phyloP scores from a whole-genome alignment of 1,284 basidiomycete species.

The Rhodotorula sp. region DNA sequence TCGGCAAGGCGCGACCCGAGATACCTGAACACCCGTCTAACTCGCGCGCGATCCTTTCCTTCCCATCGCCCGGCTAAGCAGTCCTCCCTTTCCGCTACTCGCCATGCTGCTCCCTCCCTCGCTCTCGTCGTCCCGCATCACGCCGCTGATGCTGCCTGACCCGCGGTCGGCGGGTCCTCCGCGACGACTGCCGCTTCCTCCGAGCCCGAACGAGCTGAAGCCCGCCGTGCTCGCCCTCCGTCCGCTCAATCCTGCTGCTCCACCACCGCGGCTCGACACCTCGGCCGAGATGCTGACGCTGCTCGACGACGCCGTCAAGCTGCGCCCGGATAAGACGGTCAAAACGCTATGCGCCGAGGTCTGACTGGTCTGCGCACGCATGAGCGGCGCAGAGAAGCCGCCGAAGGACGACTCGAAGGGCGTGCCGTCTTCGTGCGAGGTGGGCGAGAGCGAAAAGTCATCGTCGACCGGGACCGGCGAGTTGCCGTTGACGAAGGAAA shows the following conservation, averaged over 20 bases:
- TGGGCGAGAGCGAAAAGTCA: background rate
- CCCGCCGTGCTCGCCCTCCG: constrained; percentile 15
- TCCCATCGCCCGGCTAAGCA: constrained; percentile 21
- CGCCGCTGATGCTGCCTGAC: background rate
- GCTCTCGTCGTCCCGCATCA: constrained; percentile 1
- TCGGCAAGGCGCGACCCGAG: background rate
- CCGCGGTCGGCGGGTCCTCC: background rate
- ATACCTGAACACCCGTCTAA: background rate
- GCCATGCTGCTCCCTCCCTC: constrained; percentile 2
- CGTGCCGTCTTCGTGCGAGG: constrained; percentile 8
- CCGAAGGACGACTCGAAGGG: constrained; percentile 22
- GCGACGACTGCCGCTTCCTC: background rate
- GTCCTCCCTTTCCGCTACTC: background rate
- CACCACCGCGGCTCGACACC: background rate
- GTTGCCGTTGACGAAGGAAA: background rate
- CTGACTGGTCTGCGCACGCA: background rate
- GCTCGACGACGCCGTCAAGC: constrained; percentile 2
- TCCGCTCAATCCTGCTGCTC: background rate
- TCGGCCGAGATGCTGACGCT: constrained; percentile 10
- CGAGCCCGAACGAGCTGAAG: constrained; percentile 6
- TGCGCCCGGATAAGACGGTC: background rate
- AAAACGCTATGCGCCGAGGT: background rate
- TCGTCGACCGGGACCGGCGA: background rate
- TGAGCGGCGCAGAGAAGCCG: constrained; percentile 9
- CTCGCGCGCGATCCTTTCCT: constrained; percentile 12